phyloP scores from a whole-genome alignment of 805 yeast genomes.

The Barnettozyma botsteinii region DNA sequence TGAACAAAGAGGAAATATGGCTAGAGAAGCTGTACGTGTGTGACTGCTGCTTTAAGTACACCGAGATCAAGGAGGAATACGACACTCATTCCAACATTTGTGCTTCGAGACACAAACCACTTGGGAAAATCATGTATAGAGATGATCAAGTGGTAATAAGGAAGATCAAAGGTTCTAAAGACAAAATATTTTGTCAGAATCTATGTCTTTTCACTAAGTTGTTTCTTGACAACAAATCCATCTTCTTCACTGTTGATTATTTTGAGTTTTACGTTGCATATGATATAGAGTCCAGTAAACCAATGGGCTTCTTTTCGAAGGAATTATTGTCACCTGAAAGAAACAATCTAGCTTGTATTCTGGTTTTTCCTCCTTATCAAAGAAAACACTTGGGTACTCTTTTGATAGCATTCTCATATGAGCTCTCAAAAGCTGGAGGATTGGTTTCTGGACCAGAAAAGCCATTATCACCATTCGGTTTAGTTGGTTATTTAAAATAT shows the following conservation, averaged over 20 bases:
- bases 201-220: constrained; percentile 80
- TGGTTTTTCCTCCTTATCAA: constrained; percentile 91
- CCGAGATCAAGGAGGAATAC: constrained; percentile 42
- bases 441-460: constrained; percentile 82
- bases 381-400: constrained; percentile 70
- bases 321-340: constrained; percentile 72
- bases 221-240: constrained; percentile 84
- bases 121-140: constrained; percentile 67
- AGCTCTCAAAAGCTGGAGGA: constrained; percentile 59
- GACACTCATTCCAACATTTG: constrained; percentile 47
- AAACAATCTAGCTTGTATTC: constrained; percentile 85
- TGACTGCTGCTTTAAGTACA: constrained; percentile 78
- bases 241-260: constrained; percentile 70
- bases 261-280: constrained; percentile 77
- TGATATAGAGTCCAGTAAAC: constrained; percentile 41
- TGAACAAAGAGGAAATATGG: constrained; percentile 37
- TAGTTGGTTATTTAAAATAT: constrained; percentile 59
- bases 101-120: constrained; percentile 34
- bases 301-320: constrained; percentile 91
- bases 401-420: constrained; percentile 79
- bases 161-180: constrained; percentile 59
- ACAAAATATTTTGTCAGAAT: constrained; percentile 71
- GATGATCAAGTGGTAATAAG: constrained; percentile 53
- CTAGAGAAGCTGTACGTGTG: constrained; percentile 64
- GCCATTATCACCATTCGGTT: constrained; percentile 83